Base-by-base conservation (phyloP, 805 yeast genomes). In the Schwanniomyces vanrijiae region DNA sequence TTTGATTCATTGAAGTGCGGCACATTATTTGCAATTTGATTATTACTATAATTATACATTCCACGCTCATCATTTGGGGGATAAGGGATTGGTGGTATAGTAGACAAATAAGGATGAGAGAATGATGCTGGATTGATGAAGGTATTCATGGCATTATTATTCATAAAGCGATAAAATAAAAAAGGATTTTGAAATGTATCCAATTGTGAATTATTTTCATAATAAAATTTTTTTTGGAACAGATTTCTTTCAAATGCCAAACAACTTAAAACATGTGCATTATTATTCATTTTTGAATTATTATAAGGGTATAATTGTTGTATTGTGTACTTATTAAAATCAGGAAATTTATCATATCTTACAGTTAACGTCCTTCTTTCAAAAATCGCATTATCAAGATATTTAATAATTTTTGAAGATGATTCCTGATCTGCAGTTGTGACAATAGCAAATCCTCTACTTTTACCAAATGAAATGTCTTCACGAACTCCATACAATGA, bases 381-480 rank as follows among this genome's bases (percentile, higher is more conserved):
- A 55, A 83, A 85, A n/a, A 60, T 68, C 2, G 59, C 55, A 10
- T 79, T 80, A 56, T 84, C 78, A 54, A 83, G 80, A 35, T 59
- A 47, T 21, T 68, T 64, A 38, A 84, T 82, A 13, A 83, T 71
- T 35, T 66, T 66, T 3, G 66, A 66, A 3, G 86, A 80, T 29
- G 78, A 79, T 7, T 62, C 69, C 26, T 68, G 71, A 33, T 71
- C 61, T 1, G 69, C 69, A 20, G 81, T 82, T 3, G 77, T 71
- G 1, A 82, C 87, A 41, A 84, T 76, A 1, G 89, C 90, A 67
- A 81, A 84, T 1, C 90, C 90, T 55, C 82, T 76, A 26, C 68
- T 62, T 46, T 40, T 38, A 2, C 29, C 25, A 3, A 29, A 16
- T 2, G 34, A 31, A 5, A 33, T 31, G 10, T 33, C 21, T 35